Evolutionary conservation across 306 rosid species (phyloP), one percentile per base, ranked within the genome.

Genomic region (Myrica gale): DNA sequence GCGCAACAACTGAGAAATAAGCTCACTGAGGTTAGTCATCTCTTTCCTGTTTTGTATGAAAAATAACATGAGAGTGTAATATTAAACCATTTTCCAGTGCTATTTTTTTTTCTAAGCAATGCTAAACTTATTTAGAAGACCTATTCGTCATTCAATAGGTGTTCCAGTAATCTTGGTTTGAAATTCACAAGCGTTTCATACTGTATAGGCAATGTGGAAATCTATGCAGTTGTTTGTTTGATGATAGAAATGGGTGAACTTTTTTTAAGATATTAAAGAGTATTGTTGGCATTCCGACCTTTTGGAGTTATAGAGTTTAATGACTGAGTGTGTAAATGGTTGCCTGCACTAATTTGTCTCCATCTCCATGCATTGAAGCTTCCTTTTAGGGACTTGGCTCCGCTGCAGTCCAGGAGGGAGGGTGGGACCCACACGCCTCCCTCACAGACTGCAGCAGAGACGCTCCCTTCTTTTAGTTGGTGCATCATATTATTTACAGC

Each of bases 1-100:
- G 98, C 97, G 26, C 85, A 89, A 78, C 89, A 92, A 83, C 88
- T 94, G 87, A 87, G 96, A 74, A 92, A 80, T 83, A 94, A 89
- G 81, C 88, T 94, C 69, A 72, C 98, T 5, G 98, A 94, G 96
- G 95, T 94, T 71, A 83, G 96, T 68, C 68, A 73, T 74, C 50
- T 78, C 7, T 7, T 26, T 65, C 52, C 63, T 23, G 66, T 51
- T 72, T 32, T 32, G n/a, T 21, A 68, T 75, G 46, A 37, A 17
- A 67, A 37, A 79, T 73, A 61, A 67, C 73, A 55, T 51, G 9
- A 15, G 69, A 1, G 11, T n/a, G 1, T 56, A n/a, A 65, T 65
- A 65, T 41, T 17, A 65, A 65, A 12, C 15, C n/a, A 42, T 2
- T 26, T 5, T 32, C 37, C 37, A 32, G 37, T 32, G 3, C 37